phyloP scores from a whole-genome alignment of 2,329 filamentous ascomycete species.

The Neofusicoccum umdonicola region DNA sequence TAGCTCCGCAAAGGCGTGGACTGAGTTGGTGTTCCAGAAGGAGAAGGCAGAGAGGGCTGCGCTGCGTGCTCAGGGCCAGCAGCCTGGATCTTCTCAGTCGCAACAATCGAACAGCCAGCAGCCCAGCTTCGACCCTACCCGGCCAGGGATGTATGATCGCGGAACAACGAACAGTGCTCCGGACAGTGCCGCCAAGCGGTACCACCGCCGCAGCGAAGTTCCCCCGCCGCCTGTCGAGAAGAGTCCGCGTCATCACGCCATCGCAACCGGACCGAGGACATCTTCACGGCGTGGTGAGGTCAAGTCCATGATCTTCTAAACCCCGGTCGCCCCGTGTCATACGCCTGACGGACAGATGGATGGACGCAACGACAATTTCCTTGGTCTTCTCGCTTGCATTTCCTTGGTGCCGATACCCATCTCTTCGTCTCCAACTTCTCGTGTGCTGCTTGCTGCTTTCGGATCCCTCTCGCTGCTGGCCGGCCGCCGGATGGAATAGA shows the following conservation, averaged over 20 bases:
- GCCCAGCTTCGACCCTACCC: constrained; percentile 25
- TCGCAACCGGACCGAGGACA: constrained; percentile 19
- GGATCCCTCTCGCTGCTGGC: background rate
- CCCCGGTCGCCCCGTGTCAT: background rate
- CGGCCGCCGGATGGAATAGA: constrained; percentile 1
- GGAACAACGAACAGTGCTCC: constrained; percentile 22
- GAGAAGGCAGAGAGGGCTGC: constrained; percentile 34
- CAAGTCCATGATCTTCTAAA: constrained; percentile 43
- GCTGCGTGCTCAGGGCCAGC: constrained; percentile 24
- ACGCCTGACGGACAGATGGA: background rate
- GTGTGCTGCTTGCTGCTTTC: constrained; percentile 1
- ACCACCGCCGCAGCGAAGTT: constrained; percentile 26
- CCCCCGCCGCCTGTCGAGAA: constrained; percentile 35
- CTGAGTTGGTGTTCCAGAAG: constrained; percentile 56
- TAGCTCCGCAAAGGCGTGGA: constrained; percentile 56
- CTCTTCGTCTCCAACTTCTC: background rate
- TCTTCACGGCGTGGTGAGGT: constrained; percentile 33
- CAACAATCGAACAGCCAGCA: constrained; percentile 28
- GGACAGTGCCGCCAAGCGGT: constrained; percentile 18
- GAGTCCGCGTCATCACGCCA: constrained; percentile 24
- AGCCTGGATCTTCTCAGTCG: constrained; percentile 22
- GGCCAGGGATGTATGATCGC: constrained; percentile 20
- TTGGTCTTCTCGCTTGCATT: constrained; percentile 8
- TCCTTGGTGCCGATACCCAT: constrained; percentile 13
- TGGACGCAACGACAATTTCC: constrained; percentile 9